phyloP scores from a whole-genome alignment of 2,329 filamentous ascomycete genomes.

The Colletotrichum sp. region DNA sequence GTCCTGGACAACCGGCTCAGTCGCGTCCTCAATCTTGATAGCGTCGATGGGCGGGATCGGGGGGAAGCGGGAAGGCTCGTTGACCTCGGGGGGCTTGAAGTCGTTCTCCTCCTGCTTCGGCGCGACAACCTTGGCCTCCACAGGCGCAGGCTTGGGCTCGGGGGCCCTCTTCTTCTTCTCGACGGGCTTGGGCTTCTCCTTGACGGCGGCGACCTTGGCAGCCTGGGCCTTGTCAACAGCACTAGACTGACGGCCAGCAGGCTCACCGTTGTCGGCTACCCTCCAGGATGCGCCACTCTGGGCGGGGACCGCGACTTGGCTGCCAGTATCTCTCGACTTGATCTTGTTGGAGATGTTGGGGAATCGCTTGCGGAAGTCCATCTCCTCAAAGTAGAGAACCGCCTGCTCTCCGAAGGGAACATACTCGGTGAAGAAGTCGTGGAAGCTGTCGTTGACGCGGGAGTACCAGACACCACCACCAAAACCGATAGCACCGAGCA shows the following conservation, averaged over 20 bases:
- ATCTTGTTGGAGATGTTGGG: conserved; percentile 50
- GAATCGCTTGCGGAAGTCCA: conserved; percentile 90
- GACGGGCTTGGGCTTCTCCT: conserved; percentile 33
- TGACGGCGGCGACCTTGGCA: conserved; percentile 29
- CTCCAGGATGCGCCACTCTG: conserved; percentile 87
- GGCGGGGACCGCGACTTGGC: conserved; percentile 81
- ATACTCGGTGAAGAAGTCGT: conserved; percentile 99
- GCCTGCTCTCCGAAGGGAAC: conserved; percentile 93
- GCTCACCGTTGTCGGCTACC: conserved; percentile 66
- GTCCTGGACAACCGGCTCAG: conserved; percentile 89
- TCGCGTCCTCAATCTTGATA: conserved; percentile 74
- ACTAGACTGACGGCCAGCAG: conserved; percentile 66
- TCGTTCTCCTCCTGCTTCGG: conserved; percentile 34
- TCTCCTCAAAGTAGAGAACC: conserved; percentile 94
- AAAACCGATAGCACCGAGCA: conserved; percentile 81
- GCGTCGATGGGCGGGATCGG: conserved; percentile 78
- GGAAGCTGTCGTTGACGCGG: conserved; percentile 94
- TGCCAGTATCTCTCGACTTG: conserved; percentile 59
- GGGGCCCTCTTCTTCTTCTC: conserved; percentile 24
- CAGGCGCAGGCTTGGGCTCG: conserved; percentile 15
- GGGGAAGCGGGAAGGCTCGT: conserved; percentile 68
- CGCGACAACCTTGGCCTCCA: conserved; percentile 35
- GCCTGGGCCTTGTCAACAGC: conserved; percentile 47
- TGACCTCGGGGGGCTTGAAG: conserved; percentile 65
- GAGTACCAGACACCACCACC: conserved; percentile 92